Evolutionary conservation across 2,329 filamentous ascomycete species (phyloP), one percentile per base, ranked within the genome.

Genomic region (Coleophoma eucalyptorum): DNA sequence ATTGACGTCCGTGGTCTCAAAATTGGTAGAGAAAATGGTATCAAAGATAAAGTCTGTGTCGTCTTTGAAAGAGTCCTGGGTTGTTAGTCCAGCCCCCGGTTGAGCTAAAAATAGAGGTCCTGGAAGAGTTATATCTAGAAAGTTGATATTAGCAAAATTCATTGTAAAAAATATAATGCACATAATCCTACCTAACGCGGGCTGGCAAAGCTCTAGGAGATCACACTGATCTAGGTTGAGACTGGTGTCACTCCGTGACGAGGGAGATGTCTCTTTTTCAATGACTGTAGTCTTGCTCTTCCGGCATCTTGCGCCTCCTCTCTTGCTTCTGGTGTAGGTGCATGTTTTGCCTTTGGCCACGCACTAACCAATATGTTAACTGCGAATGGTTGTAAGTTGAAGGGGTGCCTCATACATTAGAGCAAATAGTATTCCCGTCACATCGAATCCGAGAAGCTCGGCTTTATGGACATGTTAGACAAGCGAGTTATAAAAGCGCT

Each of bases 51-150:
- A 59, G 37, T 58, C 55, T 13, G 58, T 55, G 53, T 78, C 73
- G 46, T 70, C 69, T 33, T 72, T 68, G 21, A 70, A 66, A 55
- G 75, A 73, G 19, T 70, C 72, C 6, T 78, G 63, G 48, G 72
- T 67, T 50, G 70, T 74, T 43, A 79, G 65, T 5, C 73, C 75
- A 6, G 73, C 75, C 2, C 76, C 74, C 2, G 75, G 74, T 10
- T 72, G 40, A 1, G 55, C 58, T 21, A 61, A 42, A 13, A 42
- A 50, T 11, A 59, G 40, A 4, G 58, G 54, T 12, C 49, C 32
- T 10, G 48, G 26, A n/a, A 50, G 40, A 19, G 42, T n/a, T 10
- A 31, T 44, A 31, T 15, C 42, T 44, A 16, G 8, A 2, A 31
- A 13, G 2, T 15, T n/a, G 15, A 31, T 44, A 26, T 44, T 15